phyloP scores from a whole-genome alignment of 768 basidiomycete genomes.

The Pulveroboletus ravenelii region DNA sequence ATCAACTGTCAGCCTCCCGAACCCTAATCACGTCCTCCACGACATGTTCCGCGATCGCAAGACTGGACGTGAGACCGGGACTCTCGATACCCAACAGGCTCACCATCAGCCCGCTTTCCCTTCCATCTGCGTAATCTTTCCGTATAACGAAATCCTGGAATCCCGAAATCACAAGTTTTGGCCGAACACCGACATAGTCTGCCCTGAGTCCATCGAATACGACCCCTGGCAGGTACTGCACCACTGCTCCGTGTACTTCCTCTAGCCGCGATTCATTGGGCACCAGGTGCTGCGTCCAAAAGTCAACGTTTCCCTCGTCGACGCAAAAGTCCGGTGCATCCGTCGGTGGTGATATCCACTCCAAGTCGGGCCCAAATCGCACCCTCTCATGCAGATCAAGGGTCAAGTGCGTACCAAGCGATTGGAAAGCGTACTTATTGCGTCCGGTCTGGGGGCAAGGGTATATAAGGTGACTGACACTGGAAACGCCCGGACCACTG shows the following conservation, averaged over 20 bases:
- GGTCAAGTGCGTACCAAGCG: constrained; percentile 89
- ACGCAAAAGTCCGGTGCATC: constrained; percentile 22
- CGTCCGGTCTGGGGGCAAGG: constrained; percentile 74
- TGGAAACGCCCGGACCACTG: constrained; percentile 66
- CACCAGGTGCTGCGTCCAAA: constrained; percentile 66
- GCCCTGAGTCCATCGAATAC: constrained; percentile 57
- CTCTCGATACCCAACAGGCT: constrained; percentile 88
- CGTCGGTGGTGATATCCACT: constrained; percentile 67
- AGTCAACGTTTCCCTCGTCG: constrained; percentile 54
- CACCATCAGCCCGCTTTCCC: constrained; percentile 49
- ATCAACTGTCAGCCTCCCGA: background rate
- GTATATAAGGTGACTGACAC: constrained; percentile 78
- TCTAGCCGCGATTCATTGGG: constrained; percentile 57
- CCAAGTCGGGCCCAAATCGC: constrained; percentile 89
- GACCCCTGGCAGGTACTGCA: constrained; percentile 66
- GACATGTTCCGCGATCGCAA: constrained; percentile 84
- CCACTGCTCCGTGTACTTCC: constrained; percentile 71
- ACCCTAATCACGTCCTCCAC: constrained; percentile 47
- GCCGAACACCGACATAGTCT: constrained; percentile 83
- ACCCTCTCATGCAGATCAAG: constrained; percentile 81
- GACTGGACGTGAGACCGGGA: constrained; percentile 82
- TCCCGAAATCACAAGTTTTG: constrained; percentile 79
- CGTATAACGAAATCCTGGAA: constrained; percentile 85
- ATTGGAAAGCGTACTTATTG: constrained; percentile 64
- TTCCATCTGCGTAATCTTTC: constrained; percentile 51